Base-by-base conservation (phyloP, 1,284 basidiomycete species). In the Chalciporus sp. region DNA sequence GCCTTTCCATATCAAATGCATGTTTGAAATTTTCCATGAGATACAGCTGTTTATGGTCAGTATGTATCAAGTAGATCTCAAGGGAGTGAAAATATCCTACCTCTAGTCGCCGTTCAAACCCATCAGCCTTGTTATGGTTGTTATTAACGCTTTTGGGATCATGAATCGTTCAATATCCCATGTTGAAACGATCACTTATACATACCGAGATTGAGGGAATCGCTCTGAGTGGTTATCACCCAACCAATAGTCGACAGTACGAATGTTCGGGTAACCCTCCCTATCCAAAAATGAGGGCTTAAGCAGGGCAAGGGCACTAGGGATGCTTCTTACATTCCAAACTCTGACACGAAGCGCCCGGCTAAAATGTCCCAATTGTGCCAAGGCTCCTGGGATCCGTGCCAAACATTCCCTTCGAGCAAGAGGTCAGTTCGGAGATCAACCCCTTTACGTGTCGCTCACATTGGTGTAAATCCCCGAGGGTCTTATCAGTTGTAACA, bases 1-100 rank as follows among this genome's bases (percentile, higher is more conserved):
- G 84, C 86, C 85, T 90, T 66, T 92, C 88, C 76, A 94, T 90
- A 66, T 94, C 89, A 66, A 94, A 93, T 0, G 88, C 80, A 68
- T 94, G 91, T 71, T 84, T 91, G 75, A 93, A 92, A 74, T 95
- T 95, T 72, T 95, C 94, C 67, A 93, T 78, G 43, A 95, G 80
- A 71, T 95, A 95, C 20, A 92, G 77, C 81, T 92, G 44, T 55
- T 45, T 35, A 37, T 27, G 40, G 29, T 37, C 16, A 5, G 42
- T 57, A 37, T 62, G 42, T 42, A 17, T 20, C 46, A 48, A 17
- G 26, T 29, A 52, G 45, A 52, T 37, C 48, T 5, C 28, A 42
- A 42, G 48, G 27, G 51, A 48, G 37, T 49, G 46, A 46, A 45
- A 27, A n/a, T 20, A 52, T 53, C 69, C 55, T 64, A 83, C 86